phyloP scores from a whole-genome alignment of 495 filamentous ascomycete genomes.

The Neurospora intermedia region DNA sequence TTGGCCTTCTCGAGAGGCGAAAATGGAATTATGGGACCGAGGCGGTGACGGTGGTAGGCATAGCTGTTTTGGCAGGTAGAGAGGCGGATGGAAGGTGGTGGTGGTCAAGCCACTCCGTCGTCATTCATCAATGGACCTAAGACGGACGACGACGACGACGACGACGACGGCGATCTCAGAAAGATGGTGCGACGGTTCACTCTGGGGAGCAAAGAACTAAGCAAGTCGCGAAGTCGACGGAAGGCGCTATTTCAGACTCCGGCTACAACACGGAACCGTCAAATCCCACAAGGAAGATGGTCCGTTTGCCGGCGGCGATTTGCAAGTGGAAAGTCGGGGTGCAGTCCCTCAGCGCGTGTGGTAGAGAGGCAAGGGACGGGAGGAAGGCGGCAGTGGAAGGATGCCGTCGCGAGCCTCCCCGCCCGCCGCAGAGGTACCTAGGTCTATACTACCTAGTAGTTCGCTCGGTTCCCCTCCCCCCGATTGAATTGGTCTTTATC shows the following conservation, averaged over 20 bases:
- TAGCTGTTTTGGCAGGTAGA: neutral
- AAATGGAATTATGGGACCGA: neutral
- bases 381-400: neutral
- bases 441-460: too few relatives aligned
- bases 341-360: neutral
- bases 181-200: neutral
- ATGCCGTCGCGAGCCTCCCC: neutral
- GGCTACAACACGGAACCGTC: conserved; percentile 1
- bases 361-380: neutral
- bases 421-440: neutral
- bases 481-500: neutral
- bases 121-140: neutral
- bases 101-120: neutral
- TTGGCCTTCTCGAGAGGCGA: neutral
- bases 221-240: neutral
- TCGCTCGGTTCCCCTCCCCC: neutral
- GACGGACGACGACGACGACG: neutral
- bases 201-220: neutral
- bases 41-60: neutral
- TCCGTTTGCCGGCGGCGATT: neutral
- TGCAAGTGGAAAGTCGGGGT: neutral
- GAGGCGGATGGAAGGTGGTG: neutral
- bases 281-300: neutral
- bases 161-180: neutral
- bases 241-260: neutral